Evolutionary conservation across 1,284 basidiomycete genomes (phyloP), one percentile per base, ranked within the genome.

Genomic region (Microbotryum violaceum): DNA sequence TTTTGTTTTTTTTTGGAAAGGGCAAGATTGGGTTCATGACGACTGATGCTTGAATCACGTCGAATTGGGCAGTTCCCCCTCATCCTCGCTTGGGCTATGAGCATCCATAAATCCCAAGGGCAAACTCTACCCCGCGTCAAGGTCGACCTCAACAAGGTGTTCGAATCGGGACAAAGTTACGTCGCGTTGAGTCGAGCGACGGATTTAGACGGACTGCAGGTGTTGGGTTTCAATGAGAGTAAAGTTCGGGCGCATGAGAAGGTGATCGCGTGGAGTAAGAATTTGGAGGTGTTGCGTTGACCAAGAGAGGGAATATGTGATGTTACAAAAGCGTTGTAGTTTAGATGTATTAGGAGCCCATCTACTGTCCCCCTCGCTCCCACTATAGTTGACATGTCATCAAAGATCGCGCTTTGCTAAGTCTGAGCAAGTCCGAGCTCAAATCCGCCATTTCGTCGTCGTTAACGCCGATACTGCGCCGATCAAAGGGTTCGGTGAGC

Each of bases 121-220:
- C 76, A 77, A 61, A 77, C 77, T 0, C 79, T 94, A 21, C 86
- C 91, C 59, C 81, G 87, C 25, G 89, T 94, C 58, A 89, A 85
- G 74, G 84, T 79, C 37, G 78, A 80, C 58, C 74, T 80, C 54
- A 70, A 73, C 60, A 76, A 76, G 60, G 76, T 78, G 20, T 80
- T 97, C 70, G 92, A 96, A 77, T 93, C 91, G 76, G 91, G 88
- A 42, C 91, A 91, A 79, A 91, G 91, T 44, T 97, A 98, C 71
- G 93, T 97, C 33, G 94, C 96, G 0, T 80, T 98, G 27, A 68
- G 62, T 42, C 89, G 96, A 42, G 96, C 96, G 3, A 96, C 92
- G 0, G 87, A 85, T 10, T 78, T 98, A 51, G 86, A 93, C 10
- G 90, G 92, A 1, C 80, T 98, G 25, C 91, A 98, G 74, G 89